Percentiles rank a stretch among this genome's conserved stretches.
Conservation (phyloP, 495 filamentous ascomycete genomes). For the Durotheca rogersii region DNA sequence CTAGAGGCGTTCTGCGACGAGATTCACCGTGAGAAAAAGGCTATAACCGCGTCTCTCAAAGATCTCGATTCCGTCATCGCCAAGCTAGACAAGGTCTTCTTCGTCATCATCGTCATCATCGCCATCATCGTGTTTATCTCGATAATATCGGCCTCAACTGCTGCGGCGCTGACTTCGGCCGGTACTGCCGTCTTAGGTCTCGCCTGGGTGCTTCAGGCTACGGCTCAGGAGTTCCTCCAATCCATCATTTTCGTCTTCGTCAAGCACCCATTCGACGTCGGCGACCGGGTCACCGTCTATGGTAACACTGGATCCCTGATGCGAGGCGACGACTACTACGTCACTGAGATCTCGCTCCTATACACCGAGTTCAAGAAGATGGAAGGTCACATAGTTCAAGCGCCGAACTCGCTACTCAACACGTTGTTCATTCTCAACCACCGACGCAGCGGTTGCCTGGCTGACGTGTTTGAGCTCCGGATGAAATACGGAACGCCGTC, state of each 20-base stretch:
- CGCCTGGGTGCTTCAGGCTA: slow-evolving; percentile 88
- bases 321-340: slow-evolving; percentile 89
- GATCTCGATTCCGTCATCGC: slow-evolving; percentile 94
- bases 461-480: slow-evolving; percentile 80
- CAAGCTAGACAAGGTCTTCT: slow-evolving; percentile 83
- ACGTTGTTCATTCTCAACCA: slow-evolving; percentile 94
- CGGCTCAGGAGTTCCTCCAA: slow-evolving; percentile 89
- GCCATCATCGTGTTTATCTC: slow-evolving; percentile 82
- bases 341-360: slow-evolving; percentile 90
- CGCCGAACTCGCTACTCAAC: slow-evolving; percentile 91
- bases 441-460: slow-evolving; percentile 81
- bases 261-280: slow-evolving; percentile 97
- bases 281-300: slow-evolving; percentile 88
- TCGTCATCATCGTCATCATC: slow-evolving; percentile 79
- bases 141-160: slow-evolving; percentile 84
- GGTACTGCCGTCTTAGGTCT: slow-evolving; percentile 84
- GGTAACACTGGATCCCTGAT: slow-evolving; percentile 79
- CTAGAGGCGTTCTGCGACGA: slow-evolving; percentile 91
- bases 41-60: slow-evolving; percentile 90
- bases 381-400: slow-evolving; percentile 93
- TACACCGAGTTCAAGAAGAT: slow-evolving; percentile 99
- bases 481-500: slow-evolving; percentile 89
- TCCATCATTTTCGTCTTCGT: slow-evolving; percentile 95
- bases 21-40: slow-evolving; percentile 91
- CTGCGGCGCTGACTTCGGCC: slow-evolving; percentile 77